phyloP scores from a whole-genome alignment of 352 stramenopile genomes.

The Pythium dissotocum region DNA sequence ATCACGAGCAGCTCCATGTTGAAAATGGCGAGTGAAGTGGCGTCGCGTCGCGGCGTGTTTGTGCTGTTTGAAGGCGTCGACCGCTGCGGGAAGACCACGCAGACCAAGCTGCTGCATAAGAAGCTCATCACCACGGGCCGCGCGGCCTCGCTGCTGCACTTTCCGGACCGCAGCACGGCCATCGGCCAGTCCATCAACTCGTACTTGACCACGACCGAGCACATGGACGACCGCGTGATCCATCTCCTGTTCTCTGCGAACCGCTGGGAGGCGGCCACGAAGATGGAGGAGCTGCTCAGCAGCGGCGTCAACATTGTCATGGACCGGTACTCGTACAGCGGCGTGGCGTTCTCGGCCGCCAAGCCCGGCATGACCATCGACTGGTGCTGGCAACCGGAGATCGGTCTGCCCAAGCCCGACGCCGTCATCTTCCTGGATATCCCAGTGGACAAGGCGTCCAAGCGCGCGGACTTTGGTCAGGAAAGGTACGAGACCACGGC shows the following conservation, averaged over 20 bases:
- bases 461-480: constrained; percentile 92
- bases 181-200: constrained; percentile 97
- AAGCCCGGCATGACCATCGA: constrained; percentile 94
- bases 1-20: constrained; percentile 1
- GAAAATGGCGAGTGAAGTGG: constrained; percentile 16
- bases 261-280: constrained; percentile 95
- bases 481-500: constrained; percentile 91
- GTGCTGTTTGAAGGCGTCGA: constrained; percentile 99
- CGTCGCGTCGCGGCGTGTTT: constrained; percentile 91
- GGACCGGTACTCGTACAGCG: constrained; percentile 97
- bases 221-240: constrained; percentile 96
- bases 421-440: constrained; percentile 98
- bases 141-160: constrained; percentile 62
- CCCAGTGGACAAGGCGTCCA: constrained; percentile 84
- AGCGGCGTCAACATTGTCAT: constrained; percentile 93
- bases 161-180: constrained; percentile 82
- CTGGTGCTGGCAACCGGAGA: constrained; percentile 98
- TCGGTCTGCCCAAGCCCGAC: constrained; percentile 96
- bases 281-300: constrained; percentile 65
- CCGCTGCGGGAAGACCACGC: constrained; percentile 99
- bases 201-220: constrained; percentile 91
- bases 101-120: constrained; percentile 92
- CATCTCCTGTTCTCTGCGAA: constrained; percentile 99
- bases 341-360: constrained; percentile 97
- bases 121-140: constrained; percentile 33